Evolutionary conservation across 305 asterid genomes (phyloP).

Genomic region (Salvia sclarea): DNA sequence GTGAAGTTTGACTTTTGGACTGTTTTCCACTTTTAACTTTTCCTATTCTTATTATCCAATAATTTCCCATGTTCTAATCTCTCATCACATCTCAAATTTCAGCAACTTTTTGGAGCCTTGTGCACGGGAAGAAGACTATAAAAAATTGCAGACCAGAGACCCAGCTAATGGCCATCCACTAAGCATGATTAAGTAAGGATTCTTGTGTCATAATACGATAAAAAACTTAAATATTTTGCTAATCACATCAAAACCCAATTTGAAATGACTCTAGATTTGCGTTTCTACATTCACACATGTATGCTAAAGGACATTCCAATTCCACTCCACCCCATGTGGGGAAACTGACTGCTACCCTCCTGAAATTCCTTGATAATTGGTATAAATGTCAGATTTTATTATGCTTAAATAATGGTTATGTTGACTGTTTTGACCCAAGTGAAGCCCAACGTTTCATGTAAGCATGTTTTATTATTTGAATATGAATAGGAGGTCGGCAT

Average conservation of each 20-base stretch:
- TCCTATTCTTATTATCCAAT: slow-evolving; percentile 36
- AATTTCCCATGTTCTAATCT: slow-evolving; percentile 41
- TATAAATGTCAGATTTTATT: slow-evolving; percentile 32
- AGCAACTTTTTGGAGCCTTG: slow-evolving; percentile 55
- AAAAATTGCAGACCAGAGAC: slow-evolving; percentile 33
- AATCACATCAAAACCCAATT: slow-evolving; percentile 42
- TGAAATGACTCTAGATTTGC: slow-evolving; percentile 41
- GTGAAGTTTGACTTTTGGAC: slow-evolving; percentile 62
- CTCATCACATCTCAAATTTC: slow-evolving; percentile 43
- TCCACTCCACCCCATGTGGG: slow-evolving; percentile 51
- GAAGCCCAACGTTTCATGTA: slow-evolving; percentile 16
- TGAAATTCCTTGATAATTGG: slow-evolving; percentile 40
- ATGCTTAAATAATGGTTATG: slow-evolving; percentile 31
- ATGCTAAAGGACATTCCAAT: slow-evolving; percentile 38
- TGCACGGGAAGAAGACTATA: slow-evolving; percentile 43
- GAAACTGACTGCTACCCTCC: slow-evolving; percentile 32
- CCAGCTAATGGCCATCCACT: slow-evolving; percentile 42
- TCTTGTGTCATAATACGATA: slow-evolving; percentile 37
- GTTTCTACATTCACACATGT: slow-evolving; percentile 34
- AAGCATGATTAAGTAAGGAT: slow-evolving; percentile 49
- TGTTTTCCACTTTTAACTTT: slow-evolving; percentile 37
- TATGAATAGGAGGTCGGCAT: background rate
- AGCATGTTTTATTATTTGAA: slow-evolving; percentile 7
- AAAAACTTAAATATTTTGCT: slow-evolving; percentile 35
- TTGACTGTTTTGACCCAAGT: slow-evolving; percentile 41